Evolutionary conservation across 495 filamentous ascomycete genomes (phyloP).

Genomic region (Aspergillus ellipticus): DNA sequence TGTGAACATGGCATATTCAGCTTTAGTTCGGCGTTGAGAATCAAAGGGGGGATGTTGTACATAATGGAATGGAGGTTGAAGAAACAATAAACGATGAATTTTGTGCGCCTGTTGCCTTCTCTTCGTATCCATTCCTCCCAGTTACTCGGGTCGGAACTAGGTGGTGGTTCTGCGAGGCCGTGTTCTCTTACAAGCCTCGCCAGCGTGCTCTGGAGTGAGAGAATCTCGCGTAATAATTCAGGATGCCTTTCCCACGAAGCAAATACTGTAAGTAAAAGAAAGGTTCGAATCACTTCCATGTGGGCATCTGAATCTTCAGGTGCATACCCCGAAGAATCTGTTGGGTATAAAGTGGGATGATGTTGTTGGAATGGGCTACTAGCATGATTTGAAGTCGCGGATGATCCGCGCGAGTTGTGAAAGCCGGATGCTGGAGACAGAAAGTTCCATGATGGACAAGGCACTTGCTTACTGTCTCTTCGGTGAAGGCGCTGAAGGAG

Average conservation of each 20-base stretch:
- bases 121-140: constrained; percentile 50
- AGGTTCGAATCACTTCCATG: constrained; percentile 49
- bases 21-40: constrained; percentile 47
- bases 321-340: constrained; percentile 35
- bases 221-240: constrained; percentile 46
- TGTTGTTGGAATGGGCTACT: constrained; percentile 40
- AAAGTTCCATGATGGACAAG: constrained; percentile 42
- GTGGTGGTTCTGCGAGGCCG: constrained; percentile 38
- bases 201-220: constrained; percentile 47
- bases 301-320: constrained; percentile 47
- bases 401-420: constrained; percentile 39
- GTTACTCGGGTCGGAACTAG: constrained; percentile 31
- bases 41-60: constrained; percentile 52
- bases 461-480: constrained; percentile 44
- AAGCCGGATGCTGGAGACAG: constrained; percentile 36
- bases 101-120: constrained; percentile 50
- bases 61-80: constrained; percentile 54
- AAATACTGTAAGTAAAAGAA: constrained; percentile 47
- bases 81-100: constrained; percentile 52
- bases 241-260: constrained; percentile 53
- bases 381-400: constrained; percentile 36
- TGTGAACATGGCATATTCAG: constrained; percentile 49
- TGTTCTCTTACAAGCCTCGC: constrained; percentile 47
- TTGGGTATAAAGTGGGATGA: constrained; percentile 27
- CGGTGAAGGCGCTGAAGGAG: constrained; percentile 45